A percentile compares a stretch with the other conserved stretches of the same genome.
phyloP scores from a whole-genome alignment of 208 protist genomes.

The Crithidia thermophila region DNA sequence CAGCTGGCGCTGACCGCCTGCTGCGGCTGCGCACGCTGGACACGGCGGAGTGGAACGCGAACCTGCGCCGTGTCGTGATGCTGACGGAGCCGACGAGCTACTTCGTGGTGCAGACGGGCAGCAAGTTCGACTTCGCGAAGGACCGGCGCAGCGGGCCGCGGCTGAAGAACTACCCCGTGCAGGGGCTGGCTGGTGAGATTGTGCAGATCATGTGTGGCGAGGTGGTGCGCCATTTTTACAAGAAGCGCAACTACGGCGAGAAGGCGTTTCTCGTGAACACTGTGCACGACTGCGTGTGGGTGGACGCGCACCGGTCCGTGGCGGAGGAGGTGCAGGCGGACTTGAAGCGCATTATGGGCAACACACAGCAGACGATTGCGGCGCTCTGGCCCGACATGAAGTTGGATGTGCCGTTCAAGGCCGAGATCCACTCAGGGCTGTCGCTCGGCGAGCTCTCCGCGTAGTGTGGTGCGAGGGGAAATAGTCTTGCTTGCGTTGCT shows the following conservation, averaged over 20 bases:
- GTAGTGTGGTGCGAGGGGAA: slow-evolving; percentile 4
- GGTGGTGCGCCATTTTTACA: slow-evolving; percentile 82
- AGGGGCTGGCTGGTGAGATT: slow-evolving; percentile 90
- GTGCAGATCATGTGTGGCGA: slow-evolving; percentile 92
- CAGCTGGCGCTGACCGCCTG: slow-evolving; percentile 70
- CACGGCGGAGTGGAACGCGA: slow-evolving; percentile 53
- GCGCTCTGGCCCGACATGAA: slow-evolving; percentile 85
- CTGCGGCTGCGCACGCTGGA: slow-evolving; percentile 80
- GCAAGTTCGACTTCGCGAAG: slow-evolving; percentile 89
- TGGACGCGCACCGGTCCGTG: slow-evolving; percentile 84
- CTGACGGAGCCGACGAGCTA: slow-evolving; percentile 85
- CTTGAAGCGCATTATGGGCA: slow-evolving; percentile 68
- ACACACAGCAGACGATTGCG: slow-evolving; percentile 73
- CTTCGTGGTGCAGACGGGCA: slow-evolving; percentile 87
- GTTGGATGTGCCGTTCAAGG: slow-evolving; percentile 87
- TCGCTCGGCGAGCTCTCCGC: slow-evolving; percentile 76
- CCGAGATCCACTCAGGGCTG: slow-evolving; percentile 70
- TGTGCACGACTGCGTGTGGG: slow-evolving; percentile 93
- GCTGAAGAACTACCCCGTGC: slow-evolving; percentile 93
- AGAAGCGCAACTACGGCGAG: slow-evolving; percentile 70
- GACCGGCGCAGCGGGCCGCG: slow-evolving; percentile 77
- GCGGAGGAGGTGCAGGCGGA: slow-evolving; percentile 78
- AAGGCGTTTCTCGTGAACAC: slow-evolving; percentile 92
- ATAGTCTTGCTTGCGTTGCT: no score
- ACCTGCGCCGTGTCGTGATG: slow-evolving; percentile 73